Percentiles rank a stretch among this genome's conserved stretches.
Evolutionary conservation across 371 early-diverging fungal genomes (phyloP).

Genomic region (Syncephalis fuscata): DNA sequence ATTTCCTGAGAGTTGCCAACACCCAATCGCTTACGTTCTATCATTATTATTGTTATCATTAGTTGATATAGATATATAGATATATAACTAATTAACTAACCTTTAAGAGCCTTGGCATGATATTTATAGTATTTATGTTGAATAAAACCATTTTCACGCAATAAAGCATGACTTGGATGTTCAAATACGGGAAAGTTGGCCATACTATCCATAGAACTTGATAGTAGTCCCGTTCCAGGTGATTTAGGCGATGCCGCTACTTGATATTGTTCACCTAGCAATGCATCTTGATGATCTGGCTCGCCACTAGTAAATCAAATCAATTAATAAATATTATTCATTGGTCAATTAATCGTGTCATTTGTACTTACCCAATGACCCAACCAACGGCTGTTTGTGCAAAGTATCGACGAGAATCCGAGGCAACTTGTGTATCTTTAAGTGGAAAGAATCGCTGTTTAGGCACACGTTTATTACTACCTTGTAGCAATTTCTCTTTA

Average conservation of each 20-base stretch:
- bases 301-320: no score
- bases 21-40: conserved; percentile 79
- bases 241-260: conserved; percentile 12
- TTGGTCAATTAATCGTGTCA: no score
- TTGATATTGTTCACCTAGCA: no score
- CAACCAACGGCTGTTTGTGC: conserved; percentile 81
- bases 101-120: conserved; percentile 77
- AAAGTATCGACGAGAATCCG: conserved; percentile 41
- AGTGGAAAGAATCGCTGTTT: background rate
- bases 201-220: conserved; percentile 19
- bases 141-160: conserved; percentile 87
- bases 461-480: background rate
- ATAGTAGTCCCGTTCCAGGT: conserved; percentile 11
- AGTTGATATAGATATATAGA: background rate
- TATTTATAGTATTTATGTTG: conserved; percentile 93
- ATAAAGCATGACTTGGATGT: conserved; percentile 85
- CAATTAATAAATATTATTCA: no score
- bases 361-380: conserved; percentile 55
- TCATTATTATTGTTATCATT: no score
- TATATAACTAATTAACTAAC: conserved; percentile 7
- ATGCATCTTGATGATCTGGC: no score
- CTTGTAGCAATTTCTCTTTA: no score
- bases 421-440: conserved; percentile 2
- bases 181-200: conserved; percentile 69
- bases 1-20: conserved; percentile 91